Percentiles rank a stretch among this genome's conserved stretches.
Conservation (phyloP, 2,329 filamentous ascomycete species). For the Colletotrichum gigasporum region DNA sequence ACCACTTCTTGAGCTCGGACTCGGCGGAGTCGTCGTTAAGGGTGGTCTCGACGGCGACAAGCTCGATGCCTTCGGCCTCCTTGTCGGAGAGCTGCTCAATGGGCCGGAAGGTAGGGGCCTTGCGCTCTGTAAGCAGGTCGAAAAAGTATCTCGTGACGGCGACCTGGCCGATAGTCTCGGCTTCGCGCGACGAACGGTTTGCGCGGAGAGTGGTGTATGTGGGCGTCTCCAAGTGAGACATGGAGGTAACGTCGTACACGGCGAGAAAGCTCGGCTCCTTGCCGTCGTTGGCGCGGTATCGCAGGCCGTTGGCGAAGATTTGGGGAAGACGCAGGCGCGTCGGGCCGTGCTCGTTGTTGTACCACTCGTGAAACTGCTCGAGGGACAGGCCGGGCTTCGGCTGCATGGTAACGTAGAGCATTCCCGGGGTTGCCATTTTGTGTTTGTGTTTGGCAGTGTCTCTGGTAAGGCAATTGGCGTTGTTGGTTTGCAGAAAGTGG, state of each 20-base stretch:
- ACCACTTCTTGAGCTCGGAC: conserved; percentile 72
- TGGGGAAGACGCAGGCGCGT: conserved; percentile 79
- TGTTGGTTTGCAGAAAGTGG: not conserved
- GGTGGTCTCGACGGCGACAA: conserved; percentile 70
- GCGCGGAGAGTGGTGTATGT: conserved; percentile 75
- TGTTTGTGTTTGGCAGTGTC: not conserved
- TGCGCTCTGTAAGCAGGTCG: conserved; percentile 68
- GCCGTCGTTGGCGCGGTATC: conserved; percentile 76
- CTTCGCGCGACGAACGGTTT: conserved; percentile 63
- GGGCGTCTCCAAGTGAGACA: conserved; percentile 74
- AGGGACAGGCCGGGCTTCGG: conserved; percentile 72
- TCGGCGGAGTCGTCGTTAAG: conserved; percentile 61
- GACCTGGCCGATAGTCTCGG: conserved; percentile 62
- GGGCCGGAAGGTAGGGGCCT: conserved; percentile 64
- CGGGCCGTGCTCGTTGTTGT: conserved; percentile 93
- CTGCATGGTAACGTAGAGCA: conserved; percentile 89
- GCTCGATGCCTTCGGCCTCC: conserved; percentile 66
- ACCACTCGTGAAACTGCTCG: conserved; percentile 88
- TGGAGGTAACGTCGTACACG: conserved; percentile 82
- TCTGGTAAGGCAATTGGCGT: not conserved
- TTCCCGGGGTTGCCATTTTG: conserved; percentile 63
- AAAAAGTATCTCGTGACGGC: conserved; percentile 77
- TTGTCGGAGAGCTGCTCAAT: conserved; percentile 68
- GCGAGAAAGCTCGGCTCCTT: conserved; percentile 77
- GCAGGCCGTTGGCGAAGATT: conserved; percentile 79